phyloP scores from a whole-genome alignment of 2,329 filamentous ascomycete genomes.

The Botryotinia narcissicola region DNA sequence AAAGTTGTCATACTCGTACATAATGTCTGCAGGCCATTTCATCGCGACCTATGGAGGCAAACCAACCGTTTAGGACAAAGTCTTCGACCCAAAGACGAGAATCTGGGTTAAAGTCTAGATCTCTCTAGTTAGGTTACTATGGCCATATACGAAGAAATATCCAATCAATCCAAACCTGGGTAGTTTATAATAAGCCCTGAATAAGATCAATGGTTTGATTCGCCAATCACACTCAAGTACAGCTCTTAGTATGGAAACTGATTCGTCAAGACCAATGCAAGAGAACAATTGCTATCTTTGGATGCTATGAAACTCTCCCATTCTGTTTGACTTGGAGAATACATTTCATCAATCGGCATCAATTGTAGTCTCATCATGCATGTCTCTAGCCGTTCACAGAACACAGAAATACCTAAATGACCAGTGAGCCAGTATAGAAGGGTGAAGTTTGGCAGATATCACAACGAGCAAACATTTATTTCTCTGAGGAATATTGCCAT shows the following conservation, averaged over 20 bases:
- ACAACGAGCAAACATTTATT: slow-evolving; percentile 12
- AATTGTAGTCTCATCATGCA: background rate
- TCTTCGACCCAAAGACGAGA: background rate
- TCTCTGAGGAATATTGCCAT: background rate
- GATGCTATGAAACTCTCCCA: background rate
- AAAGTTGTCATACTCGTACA: slow-evolving; percentile 16
- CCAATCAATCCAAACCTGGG: background rate
- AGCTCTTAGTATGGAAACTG: background rate
- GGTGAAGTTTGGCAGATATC: background rate
- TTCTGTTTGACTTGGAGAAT: background rate
- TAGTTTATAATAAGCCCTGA: background rate
- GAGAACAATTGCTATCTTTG: background rate
- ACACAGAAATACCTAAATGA: background rate
- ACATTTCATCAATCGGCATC: slow-evolving; percentile 11
- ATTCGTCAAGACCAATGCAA: background rate
- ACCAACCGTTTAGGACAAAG: background rate
- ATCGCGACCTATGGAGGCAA: background rate
- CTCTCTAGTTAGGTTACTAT: background rate
- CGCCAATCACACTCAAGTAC: background rate
- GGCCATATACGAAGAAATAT: background rate
- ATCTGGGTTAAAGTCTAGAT: background rate
- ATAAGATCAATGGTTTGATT: background rate
- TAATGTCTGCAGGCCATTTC: slow-evolving; percentile 14
- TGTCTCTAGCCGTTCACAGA: background rate
- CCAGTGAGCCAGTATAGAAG: background rate